Evolutionary conservation across 257 asterid species (phyloP).

Genomic region (Capsicum baccatum): DNA sequence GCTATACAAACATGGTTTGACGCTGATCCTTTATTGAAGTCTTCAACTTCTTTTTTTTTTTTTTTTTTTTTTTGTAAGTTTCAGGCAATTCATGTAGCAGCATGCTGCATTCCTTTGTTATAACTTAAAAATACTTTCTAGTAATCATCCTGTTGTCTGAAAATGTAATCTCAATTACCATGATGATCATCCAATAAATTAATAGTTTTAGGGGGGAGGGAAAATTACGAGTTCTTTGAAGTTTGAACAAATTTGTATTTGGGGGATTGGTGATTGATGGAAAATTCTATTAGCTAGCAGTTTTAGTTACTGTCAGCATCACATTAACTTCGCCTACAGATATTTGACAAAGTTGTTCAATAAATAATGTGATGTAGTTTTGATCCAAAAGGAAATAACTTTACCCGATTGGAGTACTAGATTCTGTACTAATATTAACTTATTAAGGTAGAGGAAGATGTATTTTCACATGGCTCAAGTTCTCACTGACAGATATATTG

Average conservation of each 20-base stretch:
- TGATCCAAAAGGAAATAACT: neutral
- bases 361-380: neutral
- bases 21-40: neutral
- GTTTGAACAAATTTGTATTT: neutral
- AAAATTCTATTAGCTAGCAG: neutral
- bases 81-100: neutral
- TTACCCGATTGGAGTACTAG: neutral
- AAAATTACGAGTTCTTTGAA: neutral
- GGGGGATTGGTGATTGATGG: neutral
- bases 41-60: neutral
- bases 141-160: neutral
- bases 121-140: neutral
- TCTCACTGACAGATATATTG: neutral
- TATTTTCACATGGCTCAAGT: neutral
- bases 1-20: neutral
- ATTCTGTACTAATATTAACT: neutral
- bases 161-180: neutral
- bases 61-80: neutral
- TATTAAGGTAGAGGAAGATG: conserved; percentile 3
- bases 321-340: neutral
- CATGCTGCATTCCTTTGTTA: neutral
- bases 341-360: neutral
- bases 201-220: neutral
- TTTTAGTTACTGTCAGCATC: neutral
- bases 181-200: neutral